Conservation (phyloP, 306 rosid species). For the Nissolia schottii region DNA sequence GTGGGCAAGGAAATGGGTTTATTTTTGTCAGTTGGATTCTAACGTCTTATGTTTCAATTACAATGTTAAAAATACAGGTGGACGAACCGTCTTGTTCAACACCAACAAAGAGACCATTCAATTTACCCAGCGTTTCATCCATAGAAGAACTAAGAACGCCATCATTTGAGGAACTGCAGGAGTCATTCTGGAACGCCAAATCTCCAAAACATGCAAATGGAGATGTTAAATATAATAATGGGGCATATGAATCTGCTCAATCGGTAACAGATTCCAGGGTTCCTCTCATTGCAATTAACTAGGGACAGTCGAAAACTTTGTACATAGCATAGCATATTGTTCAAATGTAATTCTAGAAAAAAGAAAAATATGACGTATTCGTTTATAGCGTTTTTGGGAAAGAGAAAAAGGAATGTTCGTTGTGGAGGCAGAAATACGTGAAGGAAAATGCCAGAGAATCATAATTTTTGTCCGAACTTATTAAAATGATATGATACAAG, state of each 20-base stretch:
- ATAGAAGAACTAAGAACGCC: slow-evolving; percentile 95
- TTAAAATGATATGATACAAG: too few relatives aligned
- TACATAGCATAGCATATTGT: slow-evolving; percentile 62
- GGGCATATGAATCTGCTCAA: slow-evolving; percentile 66
- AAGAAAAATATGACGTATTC: slow-evolving; percentile 31
- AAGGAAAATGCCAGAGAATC: neutral
- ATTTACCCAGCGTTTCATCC: slow-evolving; percentile 74
- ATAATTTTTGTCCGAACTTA: too few relatives aligned
- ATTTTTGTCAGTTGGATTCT: neutral
- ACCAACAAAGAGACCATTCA: slow-evolving; percentile 84
- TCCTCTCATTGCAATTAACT: slow-evolving; percentile 94
- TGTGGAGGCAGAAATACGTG: neutral
- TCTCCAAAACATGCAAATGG: slow-evolving; percentile 78
- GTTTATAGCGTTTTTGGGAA: slow-evolving; percentile 25
- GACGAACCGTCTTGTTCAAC: slow-evolving; percentile 99
- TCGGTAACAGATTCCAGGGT: slow-evolving; percentile 92
- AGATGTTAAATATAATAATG: slow-evolving; percentile 63
- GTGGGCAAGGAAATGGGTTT: neutral
- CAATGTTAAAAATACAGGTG: slow-evolving; percentile 42
- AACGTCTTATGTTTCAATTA: slow-evolving; percentile 13
- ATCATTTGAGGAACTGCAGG: slow-evolving; percentile 83
- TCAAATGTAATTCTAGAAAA: slow-evolving; percentile 37
- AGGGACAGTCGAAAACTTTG: slow-evolving; percentile 41
- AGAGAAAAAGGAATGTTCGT: neutral
- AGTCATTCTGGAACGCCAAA: slow-evolving; percentile 79